A percentile compares a stretch with the other conserved stretches of the same genome.
phyloP scores from a whole-genome alignment of 164 flowering plant genomes.

The Liquidambar formosana region DNA sequence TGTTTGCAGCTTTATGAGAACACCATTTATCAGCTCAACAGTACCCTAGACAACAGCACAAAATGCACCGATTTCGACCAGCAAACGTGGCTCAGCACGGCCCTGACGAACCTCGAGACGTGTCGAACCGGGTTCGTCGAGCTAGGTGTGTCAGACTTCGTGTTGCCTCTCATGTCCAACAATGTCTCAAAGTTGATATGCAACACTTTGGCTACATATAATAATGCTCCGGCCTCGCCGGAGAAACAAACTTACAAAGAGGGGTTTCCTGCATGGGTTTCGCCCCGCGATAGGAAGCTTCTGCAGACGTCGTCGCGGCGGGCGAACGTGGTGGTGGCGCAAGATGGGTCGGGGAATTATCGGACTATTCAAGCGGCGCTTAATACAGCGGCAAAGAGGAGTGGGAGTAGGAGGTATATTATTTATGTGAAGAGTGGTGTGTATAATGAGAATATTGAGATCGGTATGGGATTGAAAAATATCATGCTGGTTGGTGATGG shows the following conservation, averaged over 20 bases:
- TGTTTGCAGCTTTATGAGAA: conserved; percentile 44
- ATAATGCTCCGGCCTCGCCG: background rate
- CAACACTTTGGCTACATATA: conserved; percentile 43
- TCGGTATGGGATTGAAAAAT: conserved; percentile 35
- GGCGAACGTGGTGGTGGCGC: conserved; percentile 43
- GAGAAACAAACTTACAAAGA: background rate
- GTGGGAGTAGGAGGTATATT: conserved; percentile 37
- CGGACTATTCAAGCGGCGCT: conserved; percentile 35
- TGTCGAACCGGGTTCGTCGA: conserved; percentile 48
- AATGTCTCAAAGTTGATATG: conserved; percentile 48
- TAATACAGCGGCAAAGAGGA: conserved; percentile 36
- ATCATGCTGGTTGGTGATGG: conserved; percentile 68
- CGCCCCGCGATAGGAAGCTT: conserved; percentile 30
- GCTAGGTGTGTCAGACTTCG: conserved; percentile 29
- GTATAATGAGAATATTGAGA: conserved; percentile 50
- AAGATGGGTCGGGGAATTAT: conserved; percentile 44
- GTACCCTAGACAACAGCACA: conserved; percentile 33
- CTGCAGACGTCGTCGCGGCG: conserved; percentile 19
- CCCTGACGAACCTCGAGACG: conserved; percentile 56
- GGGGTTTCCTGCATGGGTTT: conserved; percentile 37
- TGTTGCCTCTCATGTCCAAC: conserved; percentile 39
- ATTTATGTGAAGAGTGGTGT: conserved; percentile 50
- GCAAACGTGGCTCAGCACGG: conserved; percentile 64
- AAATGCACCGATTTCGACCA: conserved; percentile 38
- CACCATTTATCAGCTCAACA: conserved; percentile 47